These are phyloP conservation scores for Bipolaris zeicola DNA, from an alignment of 2,329 filamentous ascomycete genomes.

Conservation along the genomic window DNA sequence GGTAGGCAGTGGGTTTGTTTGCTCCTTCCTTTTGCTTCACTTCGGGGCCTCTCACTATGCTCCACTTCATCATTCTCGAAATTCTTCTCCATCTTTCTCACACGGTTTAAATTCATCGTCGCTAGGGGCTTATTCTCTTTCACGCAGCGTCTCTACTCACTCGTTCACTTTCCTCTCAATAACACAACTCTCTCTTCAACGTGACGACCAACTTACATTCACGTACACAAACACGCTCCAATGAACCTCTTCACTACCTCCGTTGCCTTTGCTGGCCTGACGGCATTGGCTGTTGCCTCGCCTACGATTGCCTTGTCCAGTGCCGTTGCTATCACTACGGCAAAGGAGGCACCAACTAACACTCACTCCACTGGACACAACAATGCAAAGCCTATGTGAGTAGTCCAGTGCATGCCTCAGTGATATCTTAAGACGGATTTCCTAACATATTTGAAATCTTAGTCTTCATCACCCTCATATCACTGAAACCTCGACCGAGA, in stretches of 20 bases:
- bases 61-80: not conserved
- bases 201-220: not conserved
- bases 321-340: not conserved
- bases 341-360: not conserved
- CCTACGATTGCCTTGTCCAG: not conserved
- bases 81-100: not conserved
- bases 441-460: too few relatives aligned
- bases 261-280: conserved; percentile 8
- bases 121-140: not conserved
- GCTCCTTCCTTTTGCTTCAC: conserved; percentile 3
- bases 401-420: not conserved
- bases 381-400: not conserved
- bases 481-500: too few relatives aligned
- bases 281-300: conserved; percentile 5
- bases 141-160: too few relatives aligned
- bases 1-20: not conserved
- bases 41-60: not conserved
- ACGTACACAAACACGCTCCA: not conserved
- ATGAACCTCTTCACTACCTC: conserved; percentile 14
- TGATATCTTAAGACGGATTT: too few relatives aligned
- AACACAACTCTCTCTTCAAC: not conserved
- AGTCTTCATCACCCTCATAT: too few relatives aligned
- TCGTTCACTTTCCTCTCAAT: too few relatives aligned
- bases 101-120: not conserved
- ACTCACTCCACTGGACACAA: too few relatives aligned